These are phyloP conservation scores for Malus orientalis DNA, from an alignment of 306 rosid genomes.

Conservation along the genomic window DNA sequence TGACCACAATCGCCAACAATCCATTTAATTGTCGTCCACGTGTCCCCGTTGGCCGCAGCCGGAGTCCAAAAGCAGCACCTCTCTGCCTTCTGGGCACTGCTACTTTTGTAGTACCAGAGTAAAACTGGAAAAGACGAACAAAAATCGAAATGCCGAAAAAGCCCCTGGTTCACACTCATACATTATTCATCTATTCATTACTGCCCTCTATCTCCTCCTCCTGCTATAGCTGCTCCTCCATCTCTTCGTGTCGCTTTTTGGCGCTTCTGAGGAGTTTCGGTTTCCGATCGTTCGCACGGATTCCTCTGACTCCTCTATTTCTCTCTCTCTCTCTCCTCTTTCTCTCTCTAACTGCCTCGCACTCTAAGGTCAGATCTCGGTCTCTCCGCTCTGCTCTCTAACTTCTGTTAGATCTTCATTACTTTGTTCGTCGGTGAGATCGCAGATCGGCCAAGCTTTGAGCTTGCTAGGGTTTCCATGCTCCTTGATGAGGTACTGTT, in stretches of 20 bases:
- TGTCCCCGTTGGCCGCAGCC: conserved; percentile 17
- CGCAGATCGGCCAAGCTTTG: conserved; percentile 26
- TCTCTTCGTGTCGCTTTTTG: conserved; percentile 44
- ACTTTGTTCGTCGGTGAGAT: not conserved
- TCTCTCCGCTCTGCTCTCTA: not conserved
- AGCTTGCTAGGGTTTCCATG: conserved; percentile 19
- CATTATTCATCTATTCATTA: not conserved
- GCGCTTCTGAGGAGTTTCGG: conserved; percentile 51
- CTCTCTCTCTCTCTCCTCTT: not conserved
- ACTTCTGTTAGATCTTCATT: conserved; percentile 12
- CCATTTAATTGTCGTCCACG: conserved; percentile 23
- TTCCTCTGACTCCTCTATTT: conserved; percentile 16
- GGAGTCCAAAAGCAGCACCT: conserved; percentile 30
- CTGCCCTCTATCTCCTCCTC: no score
- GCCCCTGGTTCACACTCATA: not conserved
- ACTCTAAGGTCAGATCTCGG: conserved; percentile 37
- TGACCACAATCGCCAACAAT: not conserved
- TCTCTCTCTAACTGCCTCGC: not conserved
- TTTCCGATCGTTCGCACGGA: conserved; percentile 47
- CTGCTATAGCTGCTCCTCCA: not conserved
- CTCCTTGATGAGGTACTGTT: conserved; percentile 24
- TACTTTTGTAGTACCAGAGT: not conserved
- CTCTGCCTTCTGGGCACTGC: not conserved
- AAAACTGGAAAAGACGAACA: not conserved
- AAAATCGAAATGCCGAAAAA: not conserved